Conservation (phyloP, 495 filamentous ascomycete genomes). For the Annulohypoxylon moriforme region DNA sequence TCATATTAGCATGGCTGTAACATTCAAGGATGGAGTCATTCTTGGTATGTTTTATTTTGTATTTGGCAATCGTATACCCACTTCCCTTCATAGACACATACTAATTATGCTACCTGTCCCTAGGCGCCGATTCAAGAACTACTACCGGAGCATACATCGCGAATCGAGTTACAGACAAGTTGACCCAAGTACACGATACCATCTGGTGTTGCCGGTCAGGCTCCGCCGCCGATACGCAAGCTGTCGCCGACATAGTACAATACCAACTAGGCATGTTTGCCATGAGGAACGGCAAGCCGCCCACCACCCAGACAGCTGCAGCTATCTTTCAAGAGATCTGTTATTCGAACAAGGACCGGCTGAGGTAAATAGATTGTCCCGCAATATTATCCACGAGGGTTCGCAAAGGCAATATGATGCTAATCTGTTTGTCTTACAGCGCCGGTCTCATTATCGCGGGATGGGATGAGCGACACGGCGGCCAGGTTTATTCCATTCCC, state of each 20-base stretch:
- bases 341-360: constrained; percentile 93
- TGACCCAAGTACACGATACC: constrained; percentile 97
- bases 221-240: constrained; percentile 97
- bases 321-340: constrained; percentile 97
- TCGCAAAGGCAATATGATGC: constrained; percentile 5
- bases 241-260: constrained; percentile 95
- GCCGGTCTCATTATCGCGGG: constrained; percentile 98
- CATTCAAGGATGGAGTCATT: constrained; percentile 97
- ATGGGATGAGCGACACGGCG: constrained; percentile 91
- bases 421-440: constrained; percentile 59
- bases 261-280: constrained; percentile 95
- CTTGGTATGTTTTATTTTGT: constrained; percentile 68
- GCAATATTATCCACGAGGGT: background rate
- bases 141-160: constrained; percentile 99
- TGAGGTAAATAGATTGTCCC: constrained; percentile 68
- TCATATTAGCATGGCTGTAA: constrained; percentile 81
- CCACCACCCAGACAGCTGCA: constrained; percentile 93
- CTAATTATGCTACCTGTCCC: constrained; percentile 31
- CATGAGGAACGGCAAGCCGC: constrained; percentile 84
- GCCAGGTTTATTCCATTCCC: constrained; percentile 96
- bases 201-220: constrained; percentile 99
- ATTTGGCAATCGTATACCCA: background rate
- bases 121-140: constrained; percentile 93
- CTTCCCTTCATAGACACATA: background rate
- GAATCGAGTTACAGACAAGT: constrained; percentile 98